Percentiles rank a stretch among this genome's conserved stretches.
Evolutionary conservation across 768 basidiomycete genomes (phyloP).

Genomic region (Suillus sp.): DNA sequence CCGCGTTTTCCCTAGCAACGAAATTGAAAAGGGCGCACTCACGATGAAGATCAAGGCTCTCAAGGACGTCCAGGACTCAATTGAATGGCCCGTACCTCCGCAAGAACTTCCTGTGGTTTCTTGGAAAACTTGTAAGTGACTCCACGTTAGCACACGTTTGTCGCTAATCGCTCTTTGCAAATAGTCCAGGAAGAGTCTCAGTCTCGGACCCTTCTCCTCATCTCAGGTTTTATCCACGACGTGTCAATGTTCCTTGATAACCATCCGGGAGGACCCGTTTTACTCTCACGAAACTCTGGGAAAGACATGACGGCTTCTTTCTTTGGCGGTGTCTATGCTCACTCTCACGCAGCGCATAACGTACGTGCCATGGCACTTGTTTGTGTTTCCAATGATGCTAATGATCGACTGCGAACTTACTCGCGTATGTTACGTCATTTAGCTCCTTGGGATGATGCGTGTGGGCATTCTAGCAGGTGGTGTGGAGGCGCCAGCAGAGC

Average conservation of each 20-base stretch:
- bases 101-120: slow-evolving; percentile 72
- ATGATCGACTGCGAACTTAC: slow-evolving; percentile 3
- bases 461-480: slow-evolving; percentile 69
- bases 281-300: slow-evolving; percentile 63
- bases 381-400: not conserved
- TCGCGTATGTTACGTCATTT: slow-evolving; percentile 2
- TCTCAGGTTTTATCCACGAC: slow-evolving; percentile 90
- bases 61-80: slow-evolving; percentile 59
- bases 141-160: not conserved
- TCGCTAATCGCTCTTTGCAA: slow-evolving; percentile 3
- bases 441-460: slow-evolving; percentile 78
- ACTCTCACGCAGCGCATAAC: slow-evolving; percentile 83
- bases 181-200: slow-evolving; percentile 70
- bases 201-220: slow-evolving; percentile 64
- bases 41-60: slow-evolving; percentile 83
- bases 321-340: slow-evolving; percentile 82
- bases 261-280: slow-evolving; percentile 75
- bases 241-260: slow-evolving; percentile 68
- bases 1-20: slow-evolving; percentile 85
- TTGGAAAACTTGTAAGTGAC: slow-evolving; percentile 76
- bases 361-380: slow-evolving; percentile 40
- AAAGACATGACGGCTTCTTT: slow-evolving; percentile 85
- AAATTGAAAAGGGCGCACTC: slow-evolving; percentile 79
- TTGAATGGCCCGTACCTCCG: slow-evolving; percentile 60
- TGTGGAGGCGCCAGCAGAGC: slow-evolving; percentile 50